Base-by-base conservation (phyloP, 768 basidiomycete genomes). In the Tremella mesenterica region DNA sequence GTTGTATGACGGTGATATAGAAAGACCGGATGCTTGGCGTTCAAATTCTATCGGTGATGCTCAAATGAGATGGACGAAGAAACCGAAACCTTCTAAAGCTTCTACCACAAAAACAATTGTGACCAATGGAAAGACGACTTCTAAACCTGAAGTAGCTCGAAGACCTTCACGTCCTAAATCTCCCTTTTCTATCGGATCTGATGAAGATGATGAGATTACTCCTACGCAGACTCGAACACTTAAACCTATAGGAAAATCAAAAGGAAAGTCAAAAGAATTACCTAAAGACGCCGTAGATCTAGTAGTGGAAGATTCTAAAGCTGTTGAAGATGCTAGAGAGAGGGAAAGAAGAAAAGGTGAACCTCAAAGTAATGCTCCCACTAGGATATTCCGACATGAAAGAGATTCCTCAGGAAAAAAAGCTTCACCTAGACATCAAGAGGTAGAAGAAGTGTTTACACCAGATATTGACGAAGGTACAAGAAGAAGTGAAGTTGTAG, bases 201-300 rank as follows among this genome's bases (percentile, higher is more conserved):
- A 68, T 46, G 56, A 65, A 4, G 58, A 67, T 49, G 60, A 67
- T 14, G 57, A 58, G 13, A 49, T 56, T 16, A 25, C 58, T 4
- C 64, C 61, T 26, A 56, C 63, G 20, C 47, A 52, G 16, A 53
- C 59, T 8, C 46, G 45, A 10, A 36, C 50, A 2, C 48, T 4
- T n/a, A 41, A 41, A 23, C n/a, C 6, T 5, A 59, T 8, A 56
- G 64, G 47, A 56, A 41, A 41, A 23, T n/a, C n/a, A n/a, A 41
- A 41, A 16, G 38, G 23, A 8, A 41, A 41, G 23, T 41, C 38
- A 4, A n/a, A n/a, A 5, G n/a, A 61, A 20, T 51, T 76, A 28
- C 77, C 75, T 4, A 56, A 68, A 0, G 77, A 96, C 58, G 91
- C 92, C 1, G 84, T 96, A 1, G 93, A 99, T 65, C 77, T 99